Evolutionary conservation across 2,329 filamentous ascomycete species (phyloP), one percentile per base, ranked within the genome.

Genomic region (Acephala macrosclerotiorum): DNA sequence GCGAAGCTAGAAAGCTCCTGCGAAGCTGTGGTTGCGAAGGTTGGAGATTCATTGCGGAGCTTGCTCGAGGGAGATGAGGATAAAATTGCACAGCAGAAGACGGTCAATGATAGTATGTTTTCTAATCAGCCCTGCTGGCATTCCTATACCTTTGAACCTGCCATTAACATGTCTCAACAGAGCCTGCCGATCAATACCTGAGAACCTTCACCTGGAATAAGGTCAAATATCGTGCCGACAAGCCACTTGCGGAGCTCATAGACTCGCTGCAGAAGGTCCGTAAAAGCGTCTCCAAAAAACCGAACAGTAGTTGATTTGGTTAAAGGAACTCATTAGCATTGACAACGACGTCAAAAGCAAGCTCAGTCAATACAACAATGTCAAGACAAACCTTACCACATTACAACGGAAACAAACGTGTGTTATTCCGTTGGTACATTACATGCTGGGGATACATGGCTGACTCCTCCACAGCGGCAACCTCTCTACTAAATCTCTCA

Each of bases 311-410:
- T 40, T 36, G 63, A 69, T 58, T 29, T 60, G 26, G 7, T 35
- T 59, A 11, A 70, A 96, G 92, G 96, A 98, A 82, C 87, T 97
- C 62, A 85, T 89, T 68, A 96, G 92, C 63, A 93, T 97, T 76
- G 96, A 99, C 83, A 97, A 94, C 78, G 96, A 98, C 77, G 92
- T 98, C 80, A 97, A 97, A 79, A 86, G 87, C 75, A 98, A 98
- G 80, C 94, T 95, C 82, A 92, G 88, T 78, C 94, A 97, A 81
- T 97, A 98, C 84, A 97, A 95, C 81, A 86, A 91, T 68, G 89
- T 95, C 76, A 97, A 97, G 82, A 91, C 92, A 61, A 95, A 90
- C 70, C 87, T 97, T 53, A 89, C 91, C 36, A 83, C 91, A 25
- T 83, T 97, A 60, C 91, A 97, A 79, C 89, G 95, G 72, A 94